phyloP scores from a whole-genome alignment of 2,329 filamentous ascomycete species.

The Cladosporium austrohemisphaericum region DNA sequence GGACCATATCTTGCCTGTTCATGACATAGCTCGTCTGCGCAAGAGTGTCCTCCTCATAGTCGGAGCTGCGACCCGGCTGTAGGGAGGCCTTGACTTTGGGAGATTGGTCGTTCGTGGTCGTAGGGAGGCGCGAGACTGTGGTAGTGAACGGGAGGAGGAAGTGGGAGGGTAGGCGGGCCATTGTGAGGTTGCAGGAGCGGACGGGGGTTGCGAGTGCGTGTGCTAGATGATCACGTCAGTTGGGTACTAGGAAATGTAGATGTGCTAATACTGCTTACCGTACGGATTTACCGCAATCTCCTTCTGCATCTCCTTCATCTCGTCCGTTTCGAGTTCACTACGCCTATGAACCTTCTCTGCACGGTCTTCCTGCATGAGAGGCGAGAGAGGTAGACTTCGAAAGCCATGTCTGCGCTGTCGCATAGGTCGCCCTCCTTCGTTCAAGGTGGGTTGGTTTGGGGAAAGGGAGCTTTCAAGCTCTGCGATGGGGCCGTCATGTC shows the following conservation, averaged over 20 bases:
- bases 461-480: not conserved
- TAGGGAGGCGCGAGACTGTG: slow-evolving; percentile 34
- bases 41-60: slow-evolving; percentile 41
- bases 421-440: slow-evolving; percentile 32
- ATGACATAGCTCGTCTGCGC: slow-evolving; percentile 22
- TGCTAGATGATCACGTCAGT: slow-evolving; percentile 42
- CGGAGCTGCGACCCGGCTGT: slow-evolving; percentile 48
- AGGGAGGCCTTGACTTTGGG: not conserved
- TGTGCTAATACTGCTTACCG: slow-evolving; percentile 43
- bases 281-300: slow-evolving; percentile 61
- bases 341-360: slow-evolving; percentile 30
- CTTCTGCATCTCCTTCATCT: slow-evolving; percentile 51
- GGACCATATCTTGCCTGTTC: slow-evolving; percentile 16
- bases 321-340: slow-evolving; percentile 27
- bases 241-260: not conserved
- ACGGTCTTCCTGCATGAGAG: slow-evolving; percentile 42
- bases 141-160: slow-evolving; percentile 62
- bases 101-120: slow-evolving; percentile 48
- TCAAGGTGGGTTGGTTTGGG: slow-evolving; percentile 21
- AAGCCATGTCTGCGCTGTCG: slow-evolving; percentile 34
- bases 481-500: not conserved
- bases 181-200: slow-evolving; percentile 54
- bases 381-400: slow-evolving; percentile 44
- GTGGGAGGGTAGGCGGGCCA: slow-evolving; percentile 51
- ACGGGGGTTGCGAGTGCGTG: slow-evolving; percentile 59